A percentile compares a stretch with the other conserved stretches of the same genome.
Conservation (phyloP, 73 alveolate species). For the Uronychia binucleata region DNA sequence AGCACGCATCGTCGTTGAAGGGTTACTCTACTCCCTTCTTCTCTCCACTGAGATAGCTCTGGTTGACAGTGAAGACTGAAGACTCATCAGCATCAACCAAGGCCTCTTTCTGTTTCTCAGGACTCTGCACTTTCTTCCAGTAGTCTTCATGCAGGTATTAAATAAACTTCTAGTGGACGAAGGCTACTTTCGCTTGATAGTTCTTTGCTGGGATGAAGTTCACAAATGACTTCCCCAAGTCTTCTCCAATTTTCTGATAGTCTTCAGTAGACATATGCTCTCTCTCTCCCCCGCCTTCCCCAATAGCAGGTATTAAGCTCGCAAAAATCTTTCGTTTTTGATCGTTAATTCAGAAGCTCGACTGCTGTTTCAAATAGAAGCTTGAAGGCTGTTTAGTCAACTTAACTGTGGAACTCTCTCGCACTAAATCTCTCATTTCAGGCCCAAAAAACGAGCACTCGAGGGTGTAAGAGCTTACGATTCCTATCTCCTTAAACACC, state of each 20-base stretch:
- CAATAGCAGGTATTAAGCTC: too few relatives aligned
- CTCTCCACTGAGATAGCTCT: not conserved
- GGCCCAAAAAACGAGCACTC: constrained; percentile 58
- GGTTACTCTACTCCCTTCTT: not conserved
- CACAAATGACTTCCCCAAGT: not conserved
- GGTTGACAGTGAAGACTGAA: not conserved
- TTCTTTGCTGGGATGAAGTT: not conserved
- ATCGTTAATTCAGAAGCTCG: too few relatives aligned
- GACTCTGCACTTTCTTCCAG: not conserved
- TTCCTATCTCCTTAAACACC: constrained; percentile 54
- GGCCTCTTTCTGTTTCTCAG: not conserved
- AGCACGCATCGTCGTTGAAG: not conserved
- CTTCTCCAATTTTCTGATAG: not conserved
- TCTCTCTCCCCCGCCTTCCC: not conserved
- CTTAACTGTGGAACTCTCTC: too few relatives aligned
- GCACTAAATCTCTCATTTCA: constrained; percentile 31
- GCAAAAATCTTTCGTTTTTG: too few relatives aligned
- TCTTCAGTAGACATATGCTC: not conserved
- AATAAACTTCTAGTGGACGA: not conserved
- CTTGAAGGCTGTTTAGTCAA: too few relatives aligned
- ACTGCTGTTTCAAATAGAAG: too few relatives aligned
- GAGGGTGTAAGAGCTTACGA: constrained; percentile 49
- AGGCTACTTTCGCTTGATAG: not conserved
- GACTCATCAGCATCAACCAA: not conserved
- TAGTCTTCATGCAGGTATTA: not conserved